These are phyloP conservation scores for Spinacia oleracea DNA, from an alignment of 179 eudicot genomes.

Conservation along the genomic window DNA sequence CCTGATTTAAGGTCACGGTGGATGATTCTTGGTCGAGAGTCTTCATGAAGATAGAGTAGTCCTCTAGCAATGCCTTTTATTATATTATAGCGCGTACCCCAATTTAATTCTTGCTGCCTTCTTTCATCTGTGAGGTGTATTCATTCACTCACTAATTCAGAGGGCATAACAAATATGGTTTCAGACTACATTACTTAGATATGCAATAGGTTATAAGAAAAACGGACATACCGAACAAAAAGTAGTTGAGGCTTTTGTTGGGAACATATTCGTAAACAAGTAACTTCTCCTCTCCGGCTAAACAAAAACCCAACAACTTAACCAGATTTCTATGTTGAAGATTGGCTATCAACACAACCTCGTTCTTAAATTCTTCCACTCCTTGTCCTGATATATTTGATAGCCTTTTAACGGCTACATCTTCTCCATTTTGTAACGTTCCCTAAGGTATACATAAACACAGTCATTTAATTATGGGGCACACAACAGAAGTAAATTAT, in stretches of 20 bases:
- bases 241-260: constrained; percentile 32
- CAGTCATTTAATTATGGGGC: neutral
- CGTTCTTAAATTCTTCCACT: too few relatives aligned
- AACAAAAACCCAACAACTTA: too few relatives aligned
- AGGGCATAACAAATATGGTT: too few relatives aligned
- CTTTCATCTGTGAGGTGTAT: neutral
- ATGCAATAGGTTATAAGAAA: neutral
- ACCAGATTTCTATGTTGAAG: too few relatives aligned
- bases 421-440: constrained; percentile 24
- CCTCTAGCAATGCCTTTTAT: constrained; percentile 31
- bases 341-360: too few relatives aligned
- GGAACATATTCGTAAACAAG: too few relatives aligned
- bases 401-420: constrained; percentile 33
- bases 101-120: constrained; percentile 20
- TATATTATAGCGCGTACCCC: constrained; percentile 26
- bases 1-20: constrained; percentile 28
- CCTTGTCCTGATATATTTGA: constrained; percentile 18
- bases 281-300: too few relatives aligned
- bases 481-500: too few relatives aligned
- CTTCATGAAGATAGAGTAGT: constrained; percentile 27
- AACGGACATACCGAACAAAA: constrained; percentile 26
- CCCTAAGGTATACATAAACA: constrained; percentile 23
- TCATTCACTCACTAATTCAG: too few relatives aligned
- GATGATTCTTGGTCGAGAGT: constrained; percentile 23
- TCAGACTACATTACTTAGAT: too few relatives aligned